These are phyloP conservation scores for Alternaria incomplexa DNA, from an alignment of 2,329 filamentous ascomycete species.

Conservation along the genomic window DNA sequence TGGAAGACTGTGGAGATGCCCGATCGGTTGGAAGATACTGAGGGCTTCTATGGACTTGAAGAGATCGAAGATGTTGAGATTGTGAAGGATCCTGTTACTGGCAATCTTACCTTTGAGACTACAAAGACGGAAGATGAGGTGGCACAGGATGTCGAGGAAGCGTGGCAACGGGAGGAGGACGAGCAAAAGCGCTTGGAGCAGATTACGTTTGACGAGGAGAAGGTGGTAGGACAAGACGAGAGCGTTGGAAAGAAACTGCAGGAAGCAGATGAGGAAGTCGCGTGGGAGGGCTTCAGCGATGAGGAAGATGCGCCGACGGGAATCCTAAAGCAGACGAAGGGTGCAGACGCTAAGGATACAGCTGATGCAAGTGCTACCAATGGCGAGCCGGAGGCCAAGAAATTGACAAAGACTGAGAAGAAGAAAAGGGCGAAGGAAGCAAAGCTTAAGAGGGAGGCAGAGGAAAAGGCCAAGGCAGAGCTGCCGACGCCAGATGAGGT, in stretches of 20 bases:
- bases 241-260: background rate
- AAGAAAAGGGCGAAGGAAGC: constrained; percentile 20
- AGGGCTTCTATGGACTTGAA: constrained; percentile 90
- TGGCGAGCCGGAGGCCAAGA: constrained; percentile 7
- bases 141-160: constrained; percentile 28
- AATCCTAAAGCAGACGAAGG: background rate
- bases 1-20: constrained; percentile 72
- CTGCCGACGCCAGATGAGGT: background rate
- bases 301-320: constrained; percentile 9
- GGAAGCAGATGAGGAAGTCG: constrained; percentile 18
- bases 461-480: constrained; percentile 33
- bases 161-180: constrained; percentile 28
- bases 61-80: constrained; percentile 91
- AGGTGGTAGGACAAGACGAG: background rate
- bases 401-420: constrained; percentile 20
- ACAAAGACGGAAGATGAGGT: constrained; percentile 36
- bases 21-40: constrained; percentile 83
- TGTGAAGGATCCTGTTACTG: constrained; percentile 63
- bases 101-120: constrained; percentile 52
- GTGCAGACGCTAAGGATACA: background rate
- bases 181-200: constrained; percentile 27
- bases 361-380: constrained; percentile 43
- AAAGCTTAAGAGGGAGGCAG: constrained; percentile 29
- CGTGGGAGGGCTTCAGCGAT: constrained; percentile 40
- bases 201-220: constrained; percentile 22